These are phyloP conservation scores for Ophidiomyces ophidiicola DNA, from an alignment of 2,329 filamentous ascomycete species.

Conservation along the genomic window DNA sequence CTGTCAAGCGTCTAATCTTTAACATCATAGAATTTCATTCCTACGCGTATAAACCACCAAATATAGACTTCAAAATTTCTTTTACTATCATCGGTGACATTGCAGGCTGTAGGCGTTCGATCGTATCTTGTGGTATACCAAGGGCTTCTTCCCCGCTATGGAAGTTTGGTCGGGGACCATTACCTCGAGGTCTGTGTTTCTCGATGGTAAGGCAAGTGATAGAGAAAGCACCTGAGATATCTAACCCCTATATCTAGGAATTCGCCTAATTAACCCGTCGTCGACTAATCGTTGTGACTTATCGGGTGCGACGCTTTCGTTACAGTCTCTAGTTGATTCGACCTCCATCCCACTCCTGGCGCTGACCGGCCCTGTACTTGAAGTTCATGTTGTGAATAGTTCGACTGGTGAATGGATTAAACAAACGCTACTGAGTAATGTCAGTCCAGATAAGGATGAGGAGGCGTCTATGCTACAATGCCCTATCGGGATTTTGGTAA, in stretches of 20 bases:
- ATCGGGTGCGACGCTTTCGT: slow-evolving; percentile 23
- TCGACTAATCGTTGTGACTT: slow-evolving; percentile 26
- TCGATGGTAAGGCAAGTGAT: slow-evolving; percentile 1
- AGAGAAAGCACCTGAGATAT: neutral
- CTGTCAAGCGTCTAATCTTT: too few relatives aligned
- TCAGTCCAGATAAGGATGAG: slow-evolving; percentile 14
- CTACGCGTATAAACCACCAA: too few relatives aligned
- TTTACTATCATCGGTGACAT: too few relatives aligned
- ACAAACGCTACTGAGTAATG: slow-evolving; percentile 27
- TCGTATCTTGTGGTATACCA: too few relatives aligned
- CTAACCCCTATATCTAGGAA: slow-evolving; percentile 7
- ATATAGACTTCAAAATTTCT: too few relatives aligned
- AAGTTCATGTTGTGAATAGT: slow-evolving; percentile 26
- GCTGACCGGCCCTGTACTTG: slow-evolving; percentile 30
- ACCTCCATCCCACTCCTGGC: slow-evolving; percentile 31
- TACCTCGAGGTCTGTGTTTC: neutral
- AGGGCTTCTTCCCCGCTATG: too few relatives aligned
- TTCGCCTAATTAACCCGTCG: slow-evolving; percentile 24
- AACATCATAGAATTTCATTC: too few relatives aligned
- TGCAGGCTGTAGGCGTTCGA: too few relatives aligned
- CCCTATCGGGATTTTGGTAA: slow-evolving; percentile 29
- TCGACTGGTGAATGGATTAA: slow-evolving; percentile 30
- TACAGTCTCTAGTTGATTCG: slow-evolving; percentile 30
- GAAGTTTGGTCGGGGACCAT: slow-evolving; percentile 22
- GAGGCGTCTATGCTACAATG: slow-evolving; percentile 24